phyloP scores from a whole-genome alignment of 768 basidiomycete species.

The Brasilioporus rufonigricans region DNA sequence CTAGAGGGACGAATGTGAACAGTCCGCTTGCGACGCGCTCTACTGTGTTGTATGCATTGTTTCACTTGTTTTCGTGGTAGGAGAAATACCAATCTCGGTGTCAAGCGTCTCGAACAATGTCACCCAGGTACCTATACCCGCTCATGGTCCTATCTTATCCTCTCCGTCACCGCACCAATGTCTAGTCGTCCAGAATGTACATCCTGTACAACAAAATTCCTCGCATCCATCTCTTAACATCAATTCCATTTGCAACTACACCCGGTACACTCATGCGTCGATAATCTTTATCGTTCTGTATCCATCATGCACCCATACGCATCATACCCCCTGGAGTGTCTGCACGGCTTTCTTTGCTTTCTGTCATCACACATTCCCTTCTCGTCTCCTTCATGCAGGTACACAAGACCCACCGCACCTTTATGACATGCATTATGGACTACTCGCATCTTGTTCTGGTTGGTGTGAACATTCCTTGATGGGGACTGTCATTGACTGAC shows the following conservation, averaged over 20 bases:
- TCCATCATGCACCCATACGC: constrained; percentile 31
- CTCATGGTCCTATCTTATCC: background rate
- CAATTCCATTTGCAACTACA: constrained; percentile 21
- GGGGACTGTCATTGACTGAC: constrained; percentile 18
- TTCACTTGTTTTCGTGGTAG: constrained; percentile 28
- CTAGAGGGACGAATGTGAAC: constrained; percentile 11
- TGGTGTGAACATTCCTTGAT: constrained; percentile 13
- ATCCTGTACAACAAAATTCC: constrained; percentile 21
- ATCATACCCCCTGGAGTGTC: constrained; percentile 27
- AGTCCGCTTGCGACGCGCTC: constrained; percentile 22
- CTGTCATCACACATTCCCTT: constrained; percentile 15
- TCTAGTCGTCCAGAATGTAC: constrained; percentile 17
- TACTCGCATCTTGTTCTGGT: constrained; percentile 25
- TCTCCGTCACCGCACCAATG: constrained; percentile 3
- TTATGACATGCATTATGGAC: constrained; percentile 32
- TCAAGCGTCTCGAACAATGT: constrained; percentile 10
- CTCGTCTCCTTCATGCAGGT: constrained; percentile 17
- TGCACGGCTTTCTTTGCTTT: constrained; percentile 11
- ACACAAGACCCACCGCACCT: constrained; percentile 17
- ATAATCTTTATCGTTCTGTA: constrained; percentile 34
- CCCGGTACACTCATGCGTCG: constrained; percentile 27
- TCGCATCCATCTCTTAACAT: constrained; percentile 8
- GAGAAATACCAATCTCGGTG: constrained; percentile 26
- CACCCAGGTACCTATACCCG: background rate
- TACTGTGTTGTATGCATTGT: constrained; percentile 29